These are phyloP conservation scores for Sarcomyxa edulis DNA, from an alignment of 768 basidiomycete species.

Conservation along the genomic window DNA sequence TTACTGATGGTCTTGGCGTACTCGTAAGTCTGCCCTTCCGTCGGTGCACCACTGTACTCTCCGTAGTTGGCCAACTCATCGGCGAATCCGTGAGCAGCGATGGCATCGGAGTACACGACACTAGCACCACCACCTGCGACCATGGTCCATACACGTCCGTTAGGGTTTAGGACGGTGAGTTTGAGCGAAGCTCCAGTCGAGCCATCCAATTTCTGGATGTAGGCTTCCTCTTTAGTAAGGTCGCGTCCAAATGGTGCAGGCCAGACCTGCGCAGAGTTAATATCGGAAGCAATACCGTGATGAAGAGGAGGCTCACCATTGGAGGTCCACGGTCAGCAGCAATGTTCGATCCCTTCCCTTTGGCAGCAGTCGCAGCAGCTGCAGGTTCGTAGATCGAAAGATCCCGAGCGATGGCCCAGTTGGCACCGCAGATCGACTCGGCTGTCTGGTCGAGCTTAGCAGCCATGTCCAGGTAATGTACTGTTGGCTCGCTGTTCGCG, in stretches of 20 bases:
- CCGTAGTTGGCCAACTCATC: constrained; percentile 99
- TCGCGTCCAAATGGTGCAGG: constrained; percentile 96
- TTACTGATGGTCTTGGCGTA: constrained; percentile 96
- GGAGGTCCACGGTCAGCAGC: constrained; percentile 94
- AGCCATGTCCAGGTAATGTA: constrained; percentile 98
- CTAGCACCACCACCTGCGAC: constrained; percentile 92
- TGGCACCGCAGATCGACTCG: constrained; percentile 95
- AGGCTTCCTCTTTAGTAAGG: constrained; percentile 97
- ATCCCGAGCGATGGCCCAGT: constrained; percentile 98
- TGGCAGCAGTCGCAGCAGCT: constrained; percentile 34
- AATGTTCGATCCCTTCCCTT: constrained; percentile 42
- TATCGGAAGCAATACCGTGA: too few species aligned
- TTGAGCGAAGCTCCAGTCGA: constrained; percentile 98
- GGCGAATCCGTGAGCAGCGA: constrained; percentile 90
- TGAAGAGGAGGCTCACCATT: constrained; percentile 56
- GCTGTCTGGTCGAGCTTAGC: constrained; percentile 99
- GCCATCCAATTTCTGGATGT: constrained; percentile 96
- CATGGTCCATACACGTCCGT: constrained; percentile 99
- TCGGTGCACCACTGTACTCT: constrained; percentile 98
- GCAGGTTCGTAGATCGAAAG: constrained; percentile 62
- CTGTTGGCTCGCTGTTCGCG: constrained; percentile 58
- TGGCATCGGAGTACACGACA: constrained; percentile 72
- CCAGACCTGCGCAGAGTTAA: constrained; percentile 58
- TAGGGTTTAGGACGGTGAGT: constrained; percentile 91
- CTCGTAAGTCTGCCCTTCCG: constrained; percentile 97